phyloP scores from a whole-genome alignment of 805 yeast genomes.

The Lipomyces starkeyi region DNA sequence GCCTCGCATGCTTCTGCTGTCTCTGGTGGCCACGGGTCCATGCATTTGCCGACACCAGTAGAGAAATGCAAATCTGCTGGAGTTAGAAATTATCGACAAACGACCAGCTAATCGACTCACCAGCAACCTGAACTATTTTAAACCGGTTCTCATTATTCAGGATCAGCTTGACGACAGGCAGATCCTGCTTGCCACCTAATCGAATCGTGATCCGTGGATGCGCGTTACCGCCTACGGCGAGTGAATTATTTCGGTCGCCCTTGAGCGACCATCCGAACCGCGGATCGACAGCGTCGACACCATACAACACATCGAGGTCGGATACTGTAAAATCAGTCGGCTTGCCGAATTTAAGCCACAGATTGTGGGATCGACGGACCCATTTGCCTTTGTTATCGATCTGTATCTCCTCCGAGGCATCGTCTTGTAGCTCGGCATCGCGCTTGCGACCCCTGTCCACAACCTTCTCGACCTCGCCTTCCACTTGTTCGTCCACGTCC shows the following conservation, averaged over 20 bases:
- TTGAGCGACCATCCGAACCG: slow-evolving; percentile 68
- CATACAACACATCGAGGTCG: slow-evolving; percentile 73
- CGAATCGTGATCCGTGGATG: slow-evolving; percentile 44
- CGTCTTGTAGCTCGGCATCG: background rate
- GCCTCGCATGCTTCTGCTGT: slow-evolving; percentile 67
- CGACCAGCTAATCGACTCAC: background rate
- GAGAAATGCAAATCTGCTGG: slow-evolving; percentile 71
- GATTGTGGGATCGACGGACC: slow-evolving; percentile 48
- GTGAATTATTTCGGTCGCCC: slow-evolving; percentile 33
- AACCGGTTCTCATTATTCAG: slow-evolving; percentile 57
- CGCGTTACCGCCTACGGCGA: slow-evolving; percentile 37
- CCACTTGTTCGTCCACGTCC: slow-evolving; percentile 33
- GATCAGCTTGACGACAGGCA: slow-evolving; percentile 46
- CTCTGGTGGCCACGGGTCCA: slow-evolving; percentile 54
- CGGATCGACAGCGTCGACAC: slow-evolving; percentile 76
- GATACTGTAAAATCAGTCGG: slow-evolving; percentile 52
- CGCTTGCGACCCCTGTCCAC: slow-evolving; percentile 27
- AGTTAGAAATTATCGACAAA: background rate
- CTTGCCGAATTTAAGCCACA: slow-evolving; percentile 65
- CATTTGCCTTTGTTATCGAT: slow-evolving; percentile 50
- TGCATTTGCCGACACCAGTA: slow-evolving; percentile 81
- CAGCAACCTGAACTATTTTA: slow-evolving; percentile 88
- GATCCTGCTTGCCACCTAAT: slow-evolving; percentile 31
- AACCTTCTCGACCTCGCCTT: slow-evolving; percentile 45
- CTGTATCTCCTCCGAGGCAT: slow-evolving; percentile 35